phyloP scores from a whole-genome alignment of 495 filamentous ascomycete species.

The Daldinia grandis region DNA sequence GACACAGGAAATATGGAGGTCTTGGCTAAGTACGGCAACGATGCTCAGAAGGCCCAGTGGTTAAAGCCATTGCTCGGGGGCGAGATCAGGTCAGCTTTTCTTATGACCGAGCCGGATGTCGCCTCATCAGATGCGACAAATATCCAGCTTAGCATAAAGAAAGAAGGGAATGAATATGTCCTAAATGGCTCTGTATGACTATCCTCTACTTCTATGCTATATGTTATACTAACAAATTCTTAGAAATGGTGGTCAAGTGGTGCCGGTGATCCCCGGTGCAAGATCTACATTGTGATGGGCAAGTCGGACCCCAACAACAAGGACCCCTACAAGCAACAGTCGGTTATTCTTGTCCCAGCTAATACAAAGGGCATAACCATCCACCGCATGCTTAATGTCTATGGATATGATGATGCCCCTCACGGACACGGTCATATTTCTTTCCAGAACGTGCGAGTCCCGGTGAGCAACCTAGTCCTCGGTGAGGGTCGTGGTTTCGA shows the following conservation, averaged over 20 bases:
- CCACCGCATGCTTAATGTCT: constrained; percentile 86
- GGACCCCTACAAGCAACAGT: constrained; percentile 85
- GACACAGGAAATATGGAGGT: constrained; percentile 98
- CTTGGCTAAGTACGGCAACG: constrained; percentile 89
- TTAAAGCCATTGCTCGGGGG: constrained; percentile 84
- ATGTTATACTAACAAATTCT: neutral
- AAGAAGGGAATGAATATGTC: constrained; percentile 82
- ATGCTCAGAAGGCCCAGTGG: constrained; percentile 89
- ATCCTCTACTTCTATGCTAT: neutral
- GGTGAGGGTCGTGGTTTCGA: constrained; percentile 95
- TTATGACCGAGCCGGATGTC: constrained; percentile 91
- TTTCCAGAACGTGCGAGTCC: constrained; percentile 86
- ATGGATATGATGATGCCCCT: constrained; percentile 93
- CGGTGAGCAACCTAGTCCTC: constrained; percentile 78
- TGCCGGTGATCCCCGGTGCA: constrained; percentile 88
- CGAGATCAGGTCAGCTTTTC: constrained; percentile 85
- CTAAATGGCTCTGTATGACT: constrained; percentile 78
- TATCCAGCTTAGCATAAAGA: constrained; percentile 81
- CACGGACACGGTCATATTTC: constrained; percentile 91
- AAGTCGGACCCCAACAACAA: constrained; percentile 77
- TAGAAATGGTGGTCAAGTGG: constrained; percentile 98
- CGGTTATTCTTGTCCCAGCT: constrained; percentile 84
- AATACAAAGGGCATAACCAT: constrained; percentile 79
- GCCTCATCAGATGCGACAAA: constrained; percentile 90
- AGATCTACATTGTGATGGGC: constrained; percentile 91